Evolutionary conservation across 495 filamentous ascomycete species (phyloP), one percentile per base, ranked within the genome.

Genomic region (Penicillium silybi): DNA sequence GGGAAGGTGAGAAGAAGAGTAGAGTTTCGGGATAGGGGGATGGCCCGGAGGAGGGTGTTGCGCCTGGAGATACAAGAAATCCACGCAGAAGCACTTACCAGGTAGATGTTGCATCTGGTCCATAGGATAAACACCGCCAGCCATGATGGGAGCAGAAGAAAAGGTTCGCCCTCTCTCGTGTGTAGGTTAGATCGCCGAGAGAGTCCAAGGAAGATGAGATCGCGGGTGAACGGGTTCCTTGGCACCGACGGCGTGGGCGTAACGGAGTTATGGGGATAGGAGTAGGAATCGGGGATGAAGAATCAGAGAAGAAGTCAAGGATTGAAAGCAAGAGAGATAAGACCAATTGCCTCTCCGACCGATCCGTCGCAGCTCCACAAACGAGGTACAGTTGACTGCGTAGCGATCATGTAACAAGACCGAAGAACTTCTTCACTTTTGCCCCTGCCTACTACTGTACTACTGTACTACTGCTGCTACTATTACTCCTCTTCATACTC

Each of bases 121-220:
- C 53, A 63, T 61, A 3, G 63, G 57, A 44, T 64, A 66, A 18
- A 61, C 57, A 52, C 63, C 63, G 41, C 60, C 63, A 35, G 56
- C 55, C 62, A 65, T 65, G 16, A 34, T 48, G 47, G 42, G n/a
- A n/a, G n/a, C n/a, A 45, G 41, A 39, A 39, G 20, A 34, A 44
- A 53, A 35, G 50, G 45, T 39, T 39, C 18, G 17, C 39, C 19
- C 6, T 10, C 17, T n/a, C 16, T 37, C 18, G 46, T 15, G 35
- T 27, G 26, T 13, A 34, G 18, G 18, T 18, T 1, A 39, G 16
- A 19, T 17, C 16, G 40, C 18, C 9, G 26, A 41, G 26, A 51
- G 41, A 48, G 44, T 40, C 23, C 42, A 29, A 48, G 40, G 41
- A 29, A 39, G 46, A 47, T 47, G 49, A 48, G 48, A 52, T 48